Conservation (phyloP, 2,329 filamentous ascomycete species). For the Emmonsiellopsis sp. region DNA sequence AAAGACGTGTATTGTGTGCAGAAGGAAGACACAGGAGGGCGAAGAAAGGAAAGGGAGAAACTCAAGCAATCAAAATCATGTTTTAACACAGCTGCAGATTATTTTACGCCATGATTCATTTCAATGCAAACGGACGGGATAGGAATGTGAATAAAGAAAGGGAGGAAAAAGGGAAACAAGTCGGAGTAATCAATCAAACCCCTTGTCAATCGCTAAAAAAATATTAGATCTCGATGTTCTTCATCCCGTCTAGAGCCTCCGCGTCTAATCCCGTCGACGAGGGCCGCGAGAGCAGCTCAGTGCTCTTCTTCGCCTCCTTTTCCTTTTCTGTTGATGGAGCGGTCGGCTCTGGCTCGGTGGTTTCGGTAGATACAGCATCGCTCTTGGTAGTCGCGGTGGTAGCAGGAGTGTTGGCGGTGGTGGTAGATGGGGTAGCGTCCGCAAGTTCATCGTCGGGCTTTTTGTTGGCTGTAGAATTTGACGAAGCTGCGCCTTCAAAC, state of each 20-base stretch:
- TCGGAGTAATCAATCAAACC: conserved; percentile 3
- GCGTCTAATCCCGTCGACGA: conserved; percentile 24
- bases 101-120: no score
- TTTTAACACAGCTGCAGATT: neutral
- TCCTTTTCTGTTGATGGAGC: conserved; percentile 24
- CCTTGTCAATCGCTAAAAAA: no score
- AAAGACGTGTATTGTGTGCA: no score
- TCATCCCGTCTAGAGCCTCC: conserved; percentile 38
- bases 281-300: conserved; percentile 19
- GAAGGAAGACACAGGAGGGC: no score
- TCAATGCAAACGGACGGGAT: neutral
- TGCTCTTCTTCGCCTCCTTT: conserved; percentile 16
- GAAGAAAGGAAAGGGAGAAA: neutral
- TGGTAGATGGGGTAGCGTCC: conserved; percentile 28
- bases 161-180: neutral
- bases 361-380: conserved; percentile 14
- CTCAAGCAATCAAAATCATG: neutral
- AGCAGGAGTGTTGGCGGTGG: conserved; percentile 17
- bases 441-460: conserved; percentile 27
- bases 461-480: conserved; percentile 21
- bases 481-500: conserved; percentile 21
- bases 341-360: conserved; percentile 13
- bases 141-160: neutral
- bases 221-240: conserved; percentile 36
- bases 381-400: conserved; percentile 8